Evolutionary conservation across 768 basidiomycete species (phyloP).

Genomic region (Obba rivulosa): DNA sequence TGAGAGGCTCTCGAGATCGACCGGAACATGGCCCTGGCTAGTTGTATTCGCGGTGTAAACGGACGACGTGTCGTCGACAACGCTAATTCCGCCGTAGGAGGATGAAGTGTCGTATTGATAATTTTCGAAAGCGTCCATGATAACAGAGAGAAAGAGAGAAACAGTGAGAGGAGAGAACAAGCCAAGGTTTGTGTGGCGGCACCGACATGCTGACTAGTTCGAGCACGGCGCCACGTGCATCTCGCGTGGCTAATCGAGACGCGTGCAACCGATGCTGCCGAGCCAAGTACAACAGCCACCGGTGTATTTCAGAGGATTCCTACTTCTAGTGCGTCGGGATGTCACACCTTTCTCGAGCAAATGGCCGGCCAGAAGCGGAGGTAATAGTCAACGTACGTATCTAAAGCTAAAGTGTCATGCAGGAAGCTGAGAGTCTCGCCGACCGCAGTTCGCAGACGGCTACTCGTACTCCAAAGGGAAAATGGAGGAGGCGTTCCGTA

Average conservation of each 20-base stretch:
- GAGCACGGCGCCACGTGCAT: constrained; percentile 5
- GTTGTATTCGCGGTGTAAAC: constrained; percentile 72
- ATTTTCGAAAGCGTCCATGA: constrained; percentile 81
- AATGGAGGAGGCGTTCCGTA: constrained; percentile 57
- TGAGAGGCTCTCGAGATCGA: constrained; percentile 66
- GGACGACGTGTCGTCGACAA: constrained; percentile 77
- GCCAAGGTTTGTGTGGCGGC: constrained; percentile 5
- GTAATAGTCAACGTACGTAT: constrained; percentile 60
- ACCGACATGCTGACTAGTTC: constrained; percentile 10
- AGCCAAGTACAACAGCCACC: not conserved
- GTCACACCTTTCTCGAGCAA: constrained; percentile 25
- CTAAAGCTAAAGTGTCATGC: not conserved
- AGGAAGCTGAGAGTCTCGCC: not conserved
- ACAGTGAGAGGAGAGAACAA: constrained; percentile 1
- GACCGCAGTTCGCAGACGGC: constrained; percentile 54
- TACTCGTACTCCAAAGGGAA: constrained; percentile 62
- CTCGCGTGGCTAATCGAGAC: constrained; percentile 4
- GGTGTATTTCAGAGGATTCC: not conserved
- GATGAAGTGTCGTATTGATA: constrained; percentile 83
- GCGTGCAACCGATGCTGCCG: too few relatives aligned
- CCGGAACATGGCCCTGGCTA: constrained; percentile 37
- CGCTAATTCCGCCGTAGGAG: constrained; percentile 66
- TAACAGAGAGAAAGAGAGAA: constrained; percentile 1
- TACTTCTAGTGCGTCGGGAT: constrained; percentile 1
- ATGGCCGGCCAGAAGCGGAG: constrained; percentile 58